Evolutionary conservation across 1,139 yeast species (phyloP), one percentile per base, ranked within the genome.

Genomic region (Kodamaea derodonti): DNA sequence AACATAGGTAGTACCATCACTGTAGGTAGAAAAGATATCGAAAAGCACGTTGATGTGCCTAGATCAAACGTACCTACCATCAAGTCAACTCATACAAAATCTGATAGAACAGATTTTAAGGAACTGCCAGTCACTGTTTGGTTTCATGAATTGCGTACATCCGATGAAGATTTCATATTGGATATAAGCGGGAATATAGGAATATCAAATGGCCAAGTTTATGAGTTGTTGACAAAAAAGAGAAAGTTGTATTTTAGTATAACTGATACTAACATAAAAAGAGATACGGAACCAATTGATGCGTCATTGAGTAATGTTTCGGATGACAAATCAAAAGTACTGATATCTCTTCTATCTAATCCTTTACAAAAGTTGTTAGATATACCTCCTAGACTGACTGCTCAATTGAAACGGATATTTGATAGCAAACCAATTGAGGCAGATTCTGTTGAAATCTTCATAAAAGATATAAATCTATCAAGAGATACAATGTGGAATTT

Each of bases 401-500:
- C 87, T 1, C 73, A 74, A 40, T 56, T 81, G 26, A 74, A 69
- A 38, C 53, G 63, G 14, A 66, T 75, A 24, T 31, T 41, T 1
- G 59, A 65, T 32, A 30, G 47, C 4, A 58, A 63, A 6, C 58
- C 65, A 1, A 84, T 77, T 8, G 84, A 78, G 40, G 85, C 92
- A 1, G 97, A 92, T 48, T 71, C 86, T 2, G 75, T 90, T 4
- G 98, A 92, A 51, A 64, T 94, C 4, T 80, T 78, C 51, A 76
- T 88, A 36, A 85, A 83, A 48, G 97, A 92, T 52, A 69, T 86
- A 15, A 79, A 84, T 47, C 61, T 94, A 14, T 79, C 95, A 1
- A 65, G 99, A 45, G 96, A 95, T 39, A 95, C 88, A 47, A 90
- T 90, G 94, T 94, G 97, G 96, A 69, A 77, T 24, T 62, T 90